Evolutionary conservation across 352 stramenopile genomes (phyloP).

Genomic region (Pythium dissimile): DNA sequence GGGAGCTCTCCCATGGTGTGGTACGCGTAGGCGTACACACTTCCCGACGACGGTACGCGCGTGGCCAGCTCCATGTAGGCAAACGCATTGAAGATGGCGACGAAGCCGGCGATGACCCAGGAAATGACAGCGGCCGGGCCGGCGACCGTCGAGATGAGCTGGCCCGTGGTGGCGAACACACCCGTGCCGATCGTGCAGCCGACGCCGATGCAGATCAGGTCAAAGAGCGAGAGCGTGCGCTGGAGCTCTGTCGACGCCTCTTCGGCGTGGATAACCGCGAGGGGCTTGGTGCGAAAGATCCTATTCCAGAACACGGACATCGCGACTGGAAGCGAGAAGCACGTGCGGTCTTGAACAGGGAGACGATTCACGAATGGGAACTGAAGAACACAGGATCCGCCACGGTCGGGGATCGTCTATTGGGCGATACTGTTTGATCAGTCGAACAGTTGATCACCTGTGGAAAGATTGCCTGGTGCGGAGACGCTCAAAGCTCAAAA

Average conservation of each 20-base stretch:
- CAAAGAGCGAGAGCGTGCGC: slow-evolving; percentile 77
- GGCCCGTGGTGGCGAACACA: slow-evolving; percentile 82
- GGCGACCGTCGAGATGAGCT: slow-evolving; percentile 67
- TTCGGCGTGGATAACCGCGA: slow-evolving; percentile 68
- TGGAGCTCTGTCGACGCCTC: slow-evolving; percentile 56
- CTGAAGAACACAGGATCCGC: not conserved
- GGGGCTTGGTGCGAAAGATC: slow-evolving; percentile 61
- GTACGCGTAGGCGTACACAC: slow-evolving; percentile 93
- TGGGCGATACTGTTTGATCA: not conserved
- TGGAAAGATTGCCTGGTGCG: slow-evolving; percentile 7
- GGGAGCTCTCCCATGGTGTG: slow-evolving; percentile 89
- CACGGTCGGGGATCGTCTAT: not conserved
- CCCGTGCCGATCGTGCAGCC: slow-evolving; percentile 89
- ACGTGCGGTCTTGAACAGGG: not conserved
- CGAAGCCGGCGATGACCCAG: slow-evolving; percentile 75
- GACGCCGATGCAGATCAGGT: slow-evolving; percentile 89
- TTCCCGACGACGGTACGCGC: slow-evolving; percentile 85
- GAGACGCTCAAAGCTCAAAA: too few species aligned
- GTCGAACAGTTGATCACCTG: not conserved
- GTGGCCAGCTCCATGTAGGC: slow-evolving; percentile 89
- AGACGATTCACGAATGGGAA: not conserved
- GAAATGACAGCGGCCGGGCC: slow-evolving; percentile 77
- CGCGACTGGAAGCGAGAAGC: not conserved
- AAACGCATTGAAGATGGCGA: slow-evolving; percentile 78
- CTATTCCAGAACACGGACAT: slow-evolving; percentile 4